These are phyloP conservation scores for Colletotrichum sp. DNA, from an alignment of 2,329 filamentous ascomycete species.

Conservation along the genomic window DNA sequence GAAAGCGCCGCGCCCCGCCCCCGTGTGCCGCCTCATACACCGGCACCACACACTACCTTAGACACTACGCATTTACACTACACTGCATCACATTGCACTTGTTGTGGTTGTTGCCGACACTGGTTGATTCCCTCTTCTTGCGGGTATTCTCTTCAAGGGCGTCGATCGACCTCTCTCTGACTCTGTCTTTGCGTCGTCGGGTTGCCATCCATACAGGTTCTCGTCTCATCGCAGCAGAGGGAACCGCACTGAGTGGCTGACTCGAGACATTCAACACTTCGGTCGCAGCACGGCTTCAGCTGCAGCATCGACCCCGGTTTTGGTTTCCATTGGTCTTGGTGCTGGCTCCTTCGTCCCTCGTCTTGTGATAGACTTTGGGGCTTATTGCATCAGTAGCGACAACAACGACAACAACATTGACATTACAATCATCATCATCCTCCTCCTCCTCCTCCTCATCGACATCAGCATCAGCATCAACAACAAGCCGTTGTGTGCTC, in stretches of 20 bases:
- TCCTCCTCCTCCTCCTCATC: neutral
- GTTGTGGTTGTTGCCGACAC: neutral
- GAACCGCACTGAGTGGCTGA: neutral
- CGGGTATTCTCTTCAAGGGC: neutral
- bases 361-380: neutral
- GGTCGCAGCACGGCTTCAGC: constrained; percentile 2
- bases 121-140: neutral
- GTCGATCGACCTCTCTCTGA: neutral
- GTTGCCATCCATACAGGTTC: neutral
- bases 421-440: neutral
- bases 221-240: neutral
- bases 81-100: neutral
- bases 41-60: neutral
- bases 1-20: neutral
- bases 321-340: neutral
- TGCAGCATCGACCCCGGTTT: neutral
- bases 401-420: neutral
- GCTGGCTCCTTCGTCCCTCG: neutral
- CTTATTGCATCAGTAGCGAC: neutral
- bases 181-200: neutral
- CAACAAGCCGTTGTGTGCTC: neutral
- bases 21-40: neutral
- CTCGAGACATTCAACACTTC: neutral
- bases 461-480: neutral
- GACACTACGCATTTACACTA: neutral